Conservation (phyloP, 495 filamentous ascomycete species). For the Thozetella sp. region DNA sequence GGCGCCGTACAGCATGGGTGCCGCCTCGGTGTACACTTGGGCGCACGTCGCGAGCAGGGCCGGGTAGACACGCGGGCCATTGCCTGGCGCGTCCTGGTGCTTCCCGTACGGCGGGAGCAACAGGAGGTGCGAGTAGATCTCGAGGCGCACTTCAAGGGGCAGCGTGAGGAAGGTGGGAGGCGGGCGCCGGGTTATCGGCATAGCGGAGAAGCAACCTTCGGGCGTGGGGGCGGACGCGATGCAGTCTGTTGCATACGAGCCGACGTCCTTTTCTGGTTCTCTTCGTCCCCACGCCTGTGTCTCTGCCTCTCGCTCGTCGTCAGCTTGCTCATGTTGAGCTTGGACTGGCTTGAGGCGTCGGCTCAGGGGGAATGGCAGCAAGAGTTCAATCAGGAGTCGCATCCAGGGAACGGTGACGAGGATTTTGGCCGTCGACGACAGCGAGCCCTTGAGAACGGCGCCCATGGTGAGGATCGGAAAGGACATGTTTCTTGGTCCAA, state of each 20-base stretch:
- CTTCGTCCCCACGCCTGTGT: too few relatives aligned
- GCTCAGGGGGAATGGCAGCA: not conserved
- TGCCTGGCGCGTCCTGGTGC: not conserved
- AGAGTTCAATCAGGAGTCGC: not conserved
- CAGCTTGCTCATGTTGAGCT: too few relatives aligned
- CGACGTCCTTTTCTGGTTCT: not conserved
- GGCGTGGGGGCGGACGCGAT: too few relatives aligned
- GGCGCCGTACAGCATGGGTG: slow-evolving; percentile 44
- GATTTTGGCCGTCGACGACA: not conserved
- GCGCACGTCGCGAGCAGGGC: slow-evolving; percentile 40
- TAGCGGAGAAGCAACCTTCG: not conserved
- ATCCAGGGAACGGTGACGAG: not conserved
- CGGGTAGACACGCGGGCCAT: slow-evolving; percentile 23
- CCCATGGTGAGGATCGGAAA: not conserved
- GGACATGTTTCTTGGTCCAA: too few relatives aligned
- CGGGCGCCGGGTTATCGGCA: not conserved
- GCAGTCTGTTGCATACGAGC: not conserved
- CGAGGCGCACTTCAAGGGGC: slow-evolving; percentile 50
- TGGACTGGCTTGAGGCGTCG: not conserved
- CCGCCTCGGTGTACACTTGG: slow-evolving; percentile 41
- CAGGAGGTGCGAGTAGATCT: slow-evolving; percentile 49
- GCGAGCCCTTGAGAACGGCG: not conserved
- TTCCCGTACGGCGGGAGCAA: slow-evolving; percentile 21
- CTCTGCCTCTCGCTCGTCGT: not conserved
- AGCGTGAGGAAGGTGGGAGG: slow-evolving; percentile 38